Base-by-base conservation (phyloP, 306 rosid species). In the Crataegus laevigata region DNA sequence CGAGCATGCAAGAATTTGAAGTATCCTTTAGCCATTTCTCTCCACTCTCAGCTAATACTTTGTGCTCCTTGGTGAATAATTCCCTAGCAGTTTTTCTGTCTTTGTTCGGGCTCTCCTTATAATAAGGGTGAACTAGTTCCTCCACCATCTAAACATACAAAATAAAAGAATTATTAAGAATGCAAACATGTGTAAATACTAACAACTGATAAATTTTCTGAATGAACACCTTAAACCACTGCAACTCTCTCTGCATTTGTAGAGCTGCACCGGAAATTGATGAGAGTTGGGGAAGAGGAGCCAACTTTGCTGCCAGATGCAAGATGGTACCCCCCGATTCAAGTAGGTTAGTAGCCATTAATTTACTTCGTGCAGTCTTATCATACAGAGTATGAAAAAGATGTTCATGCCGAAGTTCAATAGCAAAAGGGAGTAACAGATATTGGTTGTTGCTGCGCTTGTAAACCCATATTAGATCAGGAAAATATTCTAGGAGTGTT, bases 221-320 rank as follows among this genome's bases (percentile, higher is more conserved):
- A 19, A 19, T 2, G 6, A 19, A 2, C n/a, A 74, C 74, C 75
- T 80, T 75, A 47, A 75, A 80, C 76, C 83, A 74, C 55, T 79
- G 75, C n/a, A 68, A 57, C 79, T 89, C 89, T 45, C 77, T 83
- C 71, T 84, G 93, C 93, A 87, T 87, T 82, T 85, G 88, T 69
- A 83, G 80, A 34, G 87, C 85, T 75, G 89, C 75, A 60, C 93
- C 88, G 15, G 89, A 68, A 79, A 87, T 45, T 38, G 85, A 67
- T 11, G 71, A 73, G 18, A 75, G 81, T 68, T 80, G 79, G 77
- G 78, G n/a, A 52, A 61, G 73, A 67, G 84, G 77, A 30, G 69
- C 66, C 51, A 79, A 72, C 81, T 71, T 87, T 81, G 87, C 91
- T 26, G 88, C 89, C 66, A 73, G 43, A 75, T 87, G 89, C 76